These are phyloP conservation scores for Pilasporangium apinafurcum DNA, from an alignment of 352 stramenopile genomes.

Conservation along the genomic window DNA sequence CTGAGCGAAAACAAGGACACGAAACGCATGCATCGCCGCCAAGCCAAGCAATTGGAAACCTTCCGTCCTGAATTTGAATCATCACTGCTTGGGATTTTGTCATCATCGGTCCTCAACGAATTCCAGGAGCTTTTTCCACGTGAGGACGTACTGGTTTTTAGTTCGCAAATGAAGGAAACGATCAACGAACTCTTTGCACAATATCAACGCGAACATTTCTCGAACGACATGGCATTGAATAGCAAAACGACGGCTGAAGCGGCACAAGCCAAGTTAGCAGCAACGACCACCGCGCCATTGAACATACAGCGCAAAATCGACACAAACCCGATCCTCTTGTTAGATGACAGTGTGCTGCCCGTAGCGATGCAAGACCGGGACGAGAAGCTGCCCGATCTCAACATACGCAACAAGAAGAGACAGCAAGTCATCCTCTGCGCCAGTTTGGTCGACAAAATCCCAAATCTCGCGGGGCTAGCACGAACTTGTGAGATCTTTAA, in stretches of 20 bases:
- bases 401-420: constrained; percentile 37
- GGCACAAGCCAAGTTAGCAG: neutral
- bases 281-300: neutral
- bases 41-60: constrained; percentile 49
- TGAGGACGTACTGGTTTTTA: constrained; percentile 45
- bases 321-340: constrained; percentile 42
- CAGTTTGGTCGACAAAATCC: constrained; percentile 92
- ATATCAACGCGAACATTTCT: constrained; percentile 67
- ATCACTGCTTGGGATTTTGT: constrained; percentile 63
- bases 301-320: constrained; percentile 81
- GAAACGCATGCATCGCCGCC: constrained; percentile 77
- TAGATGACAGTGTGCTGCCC: constrained; percentile 56
- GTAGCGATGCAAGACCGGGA: constrained; percentile 33
- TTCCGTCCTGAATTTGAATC: constrained; percentile 67
- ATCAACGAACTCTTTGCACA: constrained; percentile 69
- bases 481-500: constrained; percentile 96
- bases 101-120: constrained; percentile 56
- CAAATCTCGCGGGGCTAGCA: constrained; percentile 91
- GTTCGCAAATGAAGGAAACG: constrained; percentile 49
- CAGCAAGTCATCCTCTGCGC: constrained; percentile 76
- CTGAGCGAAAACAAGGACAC: constrained; percentile 80
- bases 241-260: neutral
- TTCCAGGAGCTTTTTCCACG: constrained; percentile 66
- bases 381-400: constrained; percentile 18
- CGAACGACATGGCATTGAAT: constrained; percentile 8